Conservation (phyloP, 148 eudicot species). For the Beta vulgaris region DNA sequence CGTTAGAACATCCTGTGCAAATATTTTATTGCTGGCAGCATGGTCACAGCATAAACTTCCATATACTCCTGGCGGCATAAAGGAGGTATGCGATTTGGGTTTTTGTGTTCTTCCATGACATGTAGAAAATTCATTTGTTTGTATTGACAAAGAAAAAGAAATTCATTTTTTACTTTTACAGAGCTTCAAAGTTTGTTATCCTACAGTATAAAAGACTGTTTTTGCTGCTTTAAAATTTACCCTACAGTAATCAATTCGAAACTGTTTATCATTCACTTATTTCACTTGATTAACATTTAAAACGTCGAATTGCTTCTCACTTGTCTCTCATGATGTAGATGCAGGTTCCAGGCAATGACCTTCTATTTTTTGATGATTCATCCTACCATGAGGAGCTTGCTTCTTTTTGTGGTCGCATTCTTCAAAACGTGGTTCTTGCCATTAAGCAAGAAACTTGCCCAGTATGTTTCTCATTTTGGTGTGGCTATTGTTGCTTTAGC, state of each 20-base stretch:
- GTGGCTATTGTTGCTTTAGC: conserved; percentile 9
- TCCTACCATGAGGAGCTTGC: conserved; percentile 45
- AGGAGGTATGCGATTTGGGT: conserved; percentile 34
- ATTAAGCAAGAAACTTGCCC: conserved; percentile 54
- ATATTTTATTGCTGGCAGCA: conserved; percentile 43
- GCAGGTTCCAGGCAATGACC: conserved; percentile 51
- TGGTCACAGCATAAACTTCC: conserved; percentile 48
- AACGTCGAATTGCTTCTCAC: no score
- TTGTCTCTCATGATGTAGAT: conserved; percentile 9
- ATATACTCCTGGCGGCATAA: conserved; percentile 29
- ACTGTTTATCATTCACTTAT: not conserved
- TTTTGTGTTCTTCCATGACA: not conserved
- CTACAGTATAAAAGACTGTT: not conserved
- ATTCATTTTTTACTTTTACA: not conserved
- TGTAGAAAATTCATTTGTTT: not conserved
- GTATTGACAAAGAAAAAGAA: not conserved
- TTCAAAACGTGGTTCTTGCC: conserved; percentile 34
- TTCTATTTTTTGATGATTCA: conserved; percentile 44
- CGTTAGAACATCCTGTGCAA: conserved; percentile 39
- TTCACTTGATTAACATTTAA: not conserved
- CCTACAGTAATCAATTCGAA: no score
- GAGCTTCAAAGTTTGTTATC: not conserved
- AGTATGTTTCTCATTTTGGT: conserved; percentile 32
- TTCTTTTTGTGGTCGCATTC: conserved; percentile 43
- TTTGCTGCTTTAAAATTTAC: not conserved